These are phyloP conservation scores for Colletotrichum sp. DNA, from an alignment of 2,329 filamentous ascomycete genomes.

Conservation along the genomic window DNA sequence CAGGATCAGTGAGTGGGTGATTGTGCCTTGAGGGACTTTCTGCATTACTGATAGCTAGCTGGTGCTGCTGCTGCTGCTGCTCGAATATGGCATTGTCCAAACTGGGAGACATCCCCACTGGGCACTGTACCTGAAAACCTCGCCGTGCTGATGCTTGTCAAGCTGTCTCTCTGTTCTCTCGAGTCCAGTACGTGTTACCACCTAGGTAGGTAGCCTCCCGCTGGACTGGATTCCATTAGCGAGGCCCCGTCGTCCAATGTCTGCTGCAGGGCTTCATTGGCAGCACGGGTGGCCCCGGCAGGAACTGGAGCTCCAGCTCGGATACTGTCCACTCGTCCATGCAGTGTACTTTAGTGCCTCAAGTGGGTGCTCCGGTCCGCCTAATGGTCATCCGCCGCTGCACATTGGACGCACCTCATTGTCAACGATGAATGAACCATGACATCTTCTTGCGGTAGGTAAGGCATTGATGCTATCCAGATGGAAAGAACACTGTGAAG, in stretches of 20 bases:
- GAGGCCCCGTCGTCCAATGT: not conserved
- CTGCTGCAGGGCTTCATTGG: not conserved
- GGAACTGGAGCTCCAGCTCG: not conserved
- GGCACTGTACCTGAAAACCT: slow-evolving; percentile 7
- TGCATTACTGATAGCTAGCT: not conserved
- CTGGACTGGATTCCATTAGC: not conserved
- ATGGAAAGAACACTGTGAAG: not conserved
- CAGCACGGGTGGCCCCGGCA: not conserved
- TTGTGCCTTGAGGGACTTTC: not conserved
- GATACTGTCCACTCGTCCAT: not conserved
- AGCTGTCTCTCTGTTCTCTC: not conserved
- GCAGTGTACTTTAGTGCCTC: not conserved
- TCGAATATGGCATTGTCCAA: not conserved
- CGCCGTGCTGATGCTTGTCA: not conserved
- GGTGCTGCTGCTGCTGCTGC: not conserved
- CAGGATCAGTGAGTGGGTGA: not conserved
- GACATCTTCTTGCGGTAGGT: not conserved
- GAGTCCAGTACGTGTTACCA: not conserved
- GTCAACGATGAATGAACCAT: not conserved
- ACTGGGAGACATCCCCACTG: not conserved
- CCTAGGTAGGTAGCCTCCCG: not conserved
- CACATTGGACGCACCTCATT: not conserved
- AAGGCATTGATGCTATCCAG: not conserved
- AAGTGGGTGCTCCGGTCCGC: not conserved
- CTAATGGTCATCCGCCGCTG: not conserved